Evolutionary conservation across 306 rosid genomes (phyloP).

Genomic region (Glycyrrhiza uralensis): DNA sequence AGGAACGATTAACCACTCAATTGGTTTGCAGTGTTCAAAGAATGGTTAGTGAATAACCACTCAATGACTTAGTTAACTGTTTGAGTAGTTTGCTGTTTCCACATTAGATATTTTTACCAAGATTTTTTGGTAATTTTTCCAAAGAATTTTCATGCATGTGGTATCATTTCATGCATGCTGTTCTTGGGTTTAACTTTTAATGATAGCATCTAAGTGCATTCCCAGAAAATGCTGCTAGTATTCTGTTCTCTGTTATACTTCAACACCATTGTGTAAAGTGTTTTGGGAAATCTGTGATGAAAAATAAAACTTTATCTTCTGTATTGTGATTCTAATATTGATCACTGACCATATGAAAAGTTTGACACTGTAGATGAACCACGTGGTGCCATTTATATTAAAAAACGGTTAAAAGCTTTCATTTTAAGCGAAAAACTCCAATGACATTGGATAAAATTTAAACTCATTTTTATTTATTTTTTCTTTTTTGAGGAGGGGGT

Average conservation of each 20-base stretch:
- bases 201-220: conserved; percentile 3
- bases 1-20: background rate
- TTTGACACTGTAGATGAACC: background rate
- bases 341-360: background rate
- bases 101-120: background rate
- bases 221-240: background rate
- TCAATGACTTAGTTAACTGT: background rate
- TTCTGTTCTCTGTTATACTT: background rate
- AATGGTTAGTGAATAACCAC: background rate
- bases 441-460: background rate
- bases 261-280: background rate
- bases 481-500: background rate
- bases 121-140: background rate
- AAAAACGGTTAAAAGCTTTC: background rate
- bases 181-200: background rate
- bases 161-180: background rate
- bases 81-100: background rate
- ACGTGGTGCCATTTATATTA: background rate
- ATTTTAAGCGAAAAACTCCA: background rate
- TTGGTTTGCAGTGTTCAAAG: background rate
- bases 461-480: no score
- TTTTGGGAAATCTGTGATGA: background rate
- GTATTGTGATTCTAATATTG: background rate
- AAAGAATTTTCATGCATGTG: background rate
- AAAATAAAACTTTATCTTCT: background rate